These are phyloP conservation scores for Vitis hybrid DNA, from an alignment of 177 flowering plant species.

Conservation along the genomic window DNA sequence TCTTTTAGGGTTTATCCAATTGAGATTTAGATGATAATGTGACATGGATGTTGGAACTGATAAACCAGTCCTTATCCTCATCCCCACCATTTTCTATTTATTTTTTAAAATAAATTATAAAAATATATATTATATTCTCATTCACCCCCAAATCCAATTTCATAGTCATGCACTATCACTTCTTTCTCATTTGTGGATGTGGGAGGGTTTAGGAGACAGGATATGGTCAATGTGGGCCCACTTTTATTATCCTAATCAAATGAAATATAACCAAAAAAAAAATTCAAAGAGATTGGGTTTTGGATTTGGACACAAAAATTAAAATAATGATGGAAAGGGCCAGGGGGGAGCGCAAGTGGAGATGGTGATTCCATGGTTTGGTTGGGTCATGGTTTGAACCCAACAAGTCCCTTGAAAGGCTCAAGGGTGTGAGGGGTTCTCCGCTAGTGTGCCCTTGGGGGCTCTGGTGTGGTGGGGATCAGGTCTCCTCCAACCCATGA, in stretches of 20 bases:
- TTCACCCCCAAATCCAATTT: too few species aligned
- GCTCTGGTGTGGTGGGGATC: too few species aligned
- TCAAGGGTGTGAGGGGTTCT: neutral
- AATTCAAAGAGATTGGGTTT: too few species aligned
- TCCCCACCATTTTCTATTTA: too few species aligned
- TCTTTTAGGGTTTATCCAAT: neutral
- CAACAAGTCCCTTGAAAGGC: neutral
- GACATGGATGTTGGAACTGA: conserved; percentile 21
- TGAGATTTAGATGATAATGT: conserved; percentile 5
- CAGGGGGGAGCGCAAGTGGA: conserved; percentile 15
- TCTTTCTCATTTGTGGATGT: neutral
- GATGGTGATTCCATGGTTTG: conserved; percentile 14
- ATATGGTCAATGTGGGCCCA: conserved; percentile 18
- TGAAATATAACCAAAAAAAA: too few species aligned
- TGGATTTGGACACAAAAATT: neutral
- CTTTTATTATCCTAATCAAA: too few species aligned
- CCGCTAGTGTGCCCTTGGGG: neutral
- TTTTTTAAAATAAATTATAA: too few species aligned
- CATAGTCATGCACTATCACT: too few species aligned
- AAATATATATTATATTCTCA: too few species aligned
- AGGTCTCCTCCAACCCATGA: too few species aligned
- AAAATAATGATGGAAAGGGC: neutral
- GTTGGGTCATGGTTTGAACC: neutral
- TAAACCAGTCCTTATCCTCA: conserved; percentile 21
- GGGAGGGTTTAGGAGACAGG: conserved; percentile 10